These are phyloP conservation scores for Lathyrus sativus DNA, from an alignment of 306 rosid species.

Conservation along the genomic window DNA sequence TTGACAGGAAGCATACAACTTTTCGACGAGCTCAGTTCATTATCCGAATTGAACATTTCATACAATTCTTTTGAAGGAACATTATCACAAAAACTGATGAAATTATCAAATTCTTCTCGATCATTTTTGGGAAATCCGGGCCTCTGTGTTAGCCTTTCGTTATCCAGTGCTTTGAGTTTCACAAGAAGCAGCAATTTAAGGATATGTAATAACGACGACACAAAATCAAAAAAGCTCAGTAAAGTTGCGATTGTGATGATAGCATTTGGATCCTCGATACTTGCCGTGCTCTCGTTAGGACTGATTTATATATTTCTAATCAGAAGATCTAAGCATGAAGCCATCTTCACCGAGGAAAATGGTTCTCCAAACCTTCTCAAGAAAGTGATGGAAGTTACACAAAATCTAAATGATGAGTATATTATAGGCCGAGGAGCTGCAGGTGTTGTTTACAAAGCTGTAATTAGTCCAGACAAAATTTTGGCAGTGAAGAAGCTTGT, in stretches of 20 bases:
- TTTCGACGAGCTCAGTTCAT: slow-evolving; percentile 49
- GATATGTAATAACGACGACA: slow-evolving; percentile 42
- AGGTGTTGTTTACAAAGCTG: slow-evolving; percentile 78
- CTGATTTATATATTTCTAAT: slow-evolving; percentile 38
- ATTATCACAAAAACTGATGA: slow-evolving; percentile 50
- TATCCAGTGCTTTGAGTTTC: slow-evolving; percentile 43
- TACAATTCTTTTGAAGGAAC: slow-evolving; percentile 68
- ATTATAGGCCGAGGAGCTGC: slow-evolving; percentile 78
- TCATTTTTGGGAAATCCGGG: slow-evolving; percentile 61
- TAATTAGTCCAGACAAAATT: slow-evolving; percentile 41
- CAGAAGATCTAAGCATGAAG: slow-evolving; percentile 45
- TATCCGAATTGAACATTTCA: slow-evolving; percentile 58
- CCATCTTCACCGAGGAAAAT: slow-evolving; percentile 25
- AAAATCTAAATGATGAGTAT: slow-evolving; percentile 51
- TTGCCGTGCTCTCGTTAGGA: slow-evolving; percentile 44
- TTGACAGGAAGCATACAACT: slow-evolving; percentile 59
- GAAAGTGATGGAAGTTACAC: slow-evolving; percentile 64
- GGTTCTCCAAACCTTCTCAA: slow-evolving; percentile 47
- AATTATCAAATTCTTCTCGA: slow-evolving; percentile 40
- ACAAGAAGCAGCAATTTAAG: slow-evolving; percentile 35
- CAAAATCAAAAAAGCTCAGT: slow-evolving; percentile 47
- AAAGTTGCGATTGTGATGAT: slow-evolving; percentile 53
- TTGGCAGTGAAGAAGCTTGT: slow-evolving; percentile 70
- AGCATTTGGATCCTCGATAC: slow-evolving; percentile 58
- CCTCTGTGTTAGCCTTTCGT: slow-evolving; percentile 52